Conservation (phyloP, 305 asterid species). For the Caryopteris hybrid region DNA sequence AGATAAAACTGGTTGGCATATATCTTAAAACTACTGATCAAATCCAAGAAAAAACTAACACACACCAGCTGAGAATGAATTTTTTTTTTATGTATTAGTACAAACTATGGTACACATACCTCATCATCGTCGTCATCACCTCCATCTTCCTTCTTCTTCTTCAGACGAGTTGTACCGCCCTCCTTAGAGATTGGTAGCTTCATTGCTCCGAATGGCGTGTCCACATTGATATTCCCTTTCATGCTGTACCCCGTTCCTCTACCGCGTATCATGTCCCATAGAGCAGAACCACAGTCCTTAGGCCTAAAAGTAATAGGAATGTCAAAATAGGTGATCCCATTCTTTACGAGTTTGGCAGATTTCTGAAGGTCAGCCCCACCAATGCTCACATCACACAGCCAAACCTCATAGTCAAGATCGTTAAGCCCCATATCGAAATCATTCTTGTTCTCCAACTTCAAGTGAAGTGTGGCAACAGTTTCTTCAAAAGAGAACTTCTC, state of each 20-base stretch:
- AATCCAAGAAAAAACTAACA: not conserved
- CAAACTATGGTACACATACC: slow-evolving; percentile 29
- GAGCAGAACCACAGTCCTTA: slow-evolving; percentile 93
- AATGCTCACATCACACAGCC: slow-evolving; percentile 78
- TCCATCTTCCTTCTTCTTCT: slow-evolving; percentile 79
- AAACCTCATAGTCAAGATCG: slow-evolving; percentile 74
- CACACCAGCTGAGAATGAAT: not conserved
- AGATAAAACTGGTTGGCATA: no score
- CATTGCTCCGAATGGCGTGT: slow-evolving; percentile 92
- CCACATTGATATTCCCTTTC: slow-evolving; percentile 77
- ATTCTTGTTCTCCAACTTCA: slow-evolving; percentile 86
- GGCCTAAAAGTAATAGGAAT: slow-evolving; percentile 95
- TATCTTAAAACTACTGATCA: not conserved
- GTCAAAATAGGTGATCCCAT: slow-evolving; percentile 54
- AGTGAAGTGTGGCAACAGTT: slow-evolving; percentile 67
- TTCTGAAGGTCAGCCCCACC: slow-evolving; percentile 64
- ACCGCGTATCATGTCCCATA: slow-evolving; percentile 98
- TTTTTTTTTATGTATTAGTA: not conserved
- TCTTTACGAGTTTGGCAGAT: slow-evolving; percentile 54
- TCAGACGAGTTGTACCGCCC: slow-evolving; percentile 80
- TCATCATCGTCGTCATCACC: slow-evolving; percentile 68
- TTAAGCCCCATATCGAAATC: slow-evolving; percentile 84
- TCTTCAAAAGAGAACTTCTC: slow-evolving; percentile 86
- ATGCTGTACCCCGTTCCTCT: slow-evolving; percentile 79
- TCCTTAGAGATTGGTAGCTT: slow-evolving; percentile 88